These are phyloP conservation scores for Citropsis articulata DNA, from an alignment of 345 rosid species.

Conservation along the genomic window DNA sequence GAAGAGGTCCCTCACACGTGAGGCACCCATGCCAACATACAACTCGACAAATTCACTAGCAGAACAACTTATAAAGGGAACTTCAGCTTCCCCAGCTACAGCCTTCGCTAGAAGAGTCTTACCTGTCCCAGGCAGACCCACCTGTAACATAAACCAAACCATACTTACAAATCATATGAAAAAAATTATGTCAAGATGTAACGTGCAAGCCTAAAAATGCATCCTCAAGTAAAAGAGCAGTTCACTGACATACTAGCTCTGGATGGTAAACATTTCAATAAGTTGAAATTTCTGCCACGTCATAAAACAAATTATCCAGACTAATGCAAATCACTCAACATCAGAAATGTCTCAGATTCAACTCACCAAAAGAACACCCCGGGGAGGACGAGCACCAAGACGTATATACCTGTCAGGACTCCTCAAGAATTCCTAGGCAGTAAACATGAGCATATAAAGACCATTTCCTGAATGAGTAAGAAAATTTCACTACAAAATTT, in stretches of 20 bases:
- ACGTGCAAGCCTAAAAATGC: background rate
- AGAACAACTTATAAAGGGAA: slow-evolving; percentile 92
- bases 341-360: background rate
- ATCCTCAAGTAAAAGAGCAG: slow-evolving; percentile 8
- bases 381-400: slow-evolving; percentile 97
- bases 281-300: background rate
- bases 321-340: background rate
- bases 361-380: slow-evolving; percentile 93
- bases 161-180: background rate
- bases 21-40: slow-evolving; percentile 99
- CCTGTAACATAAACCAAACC: slow-evolving; percentile 44
- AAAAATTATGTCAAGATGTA: slow-evolving; percentile 9
- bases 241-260: background rate
- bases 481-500: slow-evolving; percentile 6
- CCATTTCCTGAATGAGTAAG: slow-evolving; percentile 21
- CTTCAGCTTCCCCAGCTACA: slow-evolving; percentile 96
- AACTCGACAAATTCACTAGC: slow-evolving; percentile 97
- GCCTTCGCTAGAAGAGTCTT: slow-evolving; percentile 97
- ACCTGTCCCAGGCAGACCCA: slow-evolving; percentile 98
- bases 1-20: slow-evolving; percentile 95
- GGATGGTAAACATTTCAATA: background rate
- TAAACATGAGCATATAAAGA: slow-evolving; percentile 23
- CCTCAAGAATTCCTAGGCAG: slow-evolving; percentile 83
- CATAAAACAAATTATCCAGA: background rate
- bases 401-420: slow-evolving; percentile 80